A percentile compares a stretch with the other conserved stretches of the same genome.
These are phyloP conservation scores for Cordyceps militaris DNA, from an alignment of 2,329 filamentous ascomycete genomes.

Conservation along the genomic window DNA sequence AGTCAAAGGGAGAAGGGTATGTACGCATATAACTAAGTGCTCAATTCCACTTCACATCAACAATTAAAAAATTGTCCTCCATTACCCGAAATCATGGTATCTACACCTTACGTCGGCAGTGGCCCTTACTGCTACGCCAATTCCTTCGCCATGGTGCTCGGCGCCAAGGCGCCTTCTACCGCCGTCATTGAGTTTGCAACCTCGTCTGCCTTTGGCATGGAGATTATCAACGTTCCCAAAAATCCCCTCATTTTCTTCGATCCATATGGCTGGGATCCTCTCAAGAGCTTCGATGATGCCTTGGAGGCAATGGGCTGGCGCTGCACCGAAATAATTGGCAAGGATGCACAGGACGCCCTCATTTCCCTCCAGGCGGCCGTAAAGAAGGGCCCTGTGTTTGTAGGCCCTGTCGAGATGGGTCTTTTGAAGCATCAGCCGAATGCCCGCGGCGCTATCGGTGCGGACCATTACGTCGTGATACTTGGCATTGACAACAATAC, in stretches of 20 bases:
- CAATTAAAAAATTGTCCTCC: not conserved
- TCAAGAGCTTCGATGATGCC: slow-evolving; percentile 12
- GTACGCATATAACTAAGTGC: not conserved
- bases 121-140: slow-evolving; percentile 19
- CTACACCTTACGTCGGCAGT: slow-evolving; percentile 15
- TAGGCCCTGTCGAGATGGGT: slow-evolving; percentile 18
- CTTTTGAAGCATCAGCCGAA: slow-evolving; percentile 15
- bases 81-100: not conserved
- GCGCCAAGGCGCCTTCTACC: slow-evolving; percentile 13
- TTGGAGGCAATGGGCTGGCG: slow-evolving; percentile 15
- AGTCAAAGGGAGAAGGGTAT: no score
- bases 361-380: slow-evolving; percentile 11
- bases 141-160: slow-evolving; percentile 17
- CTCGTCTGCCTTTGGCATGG: slow-evolving; percentile 17
- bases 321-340: slow-evolving; percentile 11
- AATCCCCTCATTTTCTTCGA: slow-evolving; percentile 16
- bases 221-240: slow-evolving; percentile 14
- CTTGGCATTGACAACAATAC: slow-evolving; percentile 5
- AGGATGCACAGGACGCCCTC: slow-evolving; percentile 14
- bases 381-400: slow-evolving; percentile 15
- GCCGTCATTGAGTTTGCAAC: slow-evolving; percentile 18
- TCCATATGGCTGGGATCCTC: slow-evolving; percentile 17
- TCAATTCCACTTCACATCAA: not conserved
- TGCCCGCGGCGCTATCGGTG: slow-evolving; percentile 14
- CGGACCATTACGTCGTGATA: slow-evolving; percentile 17